Base-by-base conservation (phyloP, 148 eudicot species). In the Suaeda aralocaspica region DNA sequence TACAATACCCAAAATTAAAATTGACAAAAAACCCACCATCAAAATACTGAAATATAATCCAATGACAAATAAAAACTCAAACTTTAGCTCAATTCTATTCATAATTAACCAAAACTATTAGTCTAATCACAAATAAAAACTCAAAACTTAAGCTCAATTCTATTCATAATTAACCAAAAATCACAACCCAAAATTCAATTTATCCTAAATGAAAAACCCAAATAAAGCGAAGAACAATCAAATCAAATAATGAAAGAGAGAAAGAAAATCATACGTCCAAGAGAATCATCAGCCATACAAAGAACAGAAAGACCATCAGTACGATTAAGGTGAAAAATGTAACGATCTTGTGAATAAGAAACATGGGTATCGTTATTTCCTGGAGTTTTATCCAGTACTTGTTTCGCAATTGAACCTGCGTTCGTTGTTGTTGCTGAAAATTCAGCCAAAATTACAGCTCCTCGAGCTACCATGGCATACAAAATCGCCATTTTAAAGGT, bases 341-440 rank as follows among this genome's bases (percentile, higher is more conserved):
- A 92, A 1, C 94, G 87, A 84, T 92, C 98, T 76, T 92, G 98
- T 3, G 98, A 92, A 69, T 86, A 92, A 0, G 98, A 92, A 13
- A 81, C 94, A 51, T 90, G 84, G 6, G 84, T 81, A 67, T 92
- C 98, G 66, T 76, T 81, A 68, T 59, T 74, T 0, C 94, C 90
- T 0, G 88, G 84, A 1, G 77, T 80, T 69, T 90, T 88, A 69
- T 92, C 98, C 0, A 92, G 81, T 28, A 92, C 84, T 75, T 92
- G 90, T 46, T 88, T 70, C 0, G 98, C 83, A 71, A 90, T 85
- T 6, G 86, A 64, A 70, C 82, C 77, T n/a, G 96, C 96, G 77
- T 89, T 90, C 19, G 96, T 88, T n/a, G 92, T 21, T 29, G 92
- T 59, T 6, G 81, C 85, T 64, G 79, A 86, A 80, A 46, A 73